Conservation (phyloP, 371 early-diverging fungal species). For the Syncephalastrum sp. region DNA sequence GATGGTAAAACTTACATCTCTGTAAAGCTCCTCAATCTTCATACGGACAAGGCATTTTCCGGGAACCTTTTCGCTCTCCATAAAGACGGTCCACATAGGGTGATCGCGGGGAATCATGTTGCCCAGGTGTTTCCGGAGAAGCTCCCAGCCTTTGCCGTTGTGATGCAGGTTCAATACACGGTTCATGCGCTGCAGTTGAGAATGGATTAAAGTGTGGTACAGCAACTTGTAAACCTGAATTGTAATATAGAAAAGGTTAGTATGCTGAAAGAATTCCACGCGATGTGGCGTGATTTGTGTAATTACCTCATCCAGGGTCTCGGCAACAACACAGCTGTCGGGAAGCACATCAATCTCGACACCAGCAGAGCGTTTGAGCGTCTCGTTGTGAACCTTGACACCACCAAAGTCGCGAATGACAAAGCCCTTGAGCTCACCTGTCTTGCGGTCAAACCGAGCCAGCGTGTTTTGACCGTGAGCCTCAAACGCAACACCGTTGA, state of each 20-base stretch:
- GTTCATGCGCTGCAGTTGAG: conserved; percentile 65
- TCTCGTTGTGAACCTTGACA: conserved; percentile 59
- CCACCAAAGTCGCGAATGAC: conserved; percentile 80
- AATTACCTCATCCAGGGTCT: conserved; percentile 48
- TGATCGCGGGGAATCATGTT: conserved; percentile 19
- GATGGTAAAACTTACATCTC: conserved; percentile 50
- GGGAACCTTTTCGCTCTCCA: conserved; percentile 41
- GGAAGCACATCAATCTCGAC: conserved; percentile 55
- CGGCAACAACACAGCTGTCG: conserved; percentile 56
- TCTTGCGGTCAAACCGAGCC: conserved; percentile 56
- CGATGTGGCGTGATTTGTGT: conserved; percentile 1
- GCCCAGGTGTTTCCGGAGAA: conserved; percentile 13
- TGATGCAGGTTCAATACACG: conserved; percentile 67
- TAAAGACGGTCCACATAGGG: conserved; percentile 49
- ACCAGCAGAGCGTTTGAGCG: conserved; percentile 45
- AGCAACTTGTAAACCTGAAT: conserved; percentile 51
- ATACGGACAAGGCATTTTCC: conserved; percentile 69
- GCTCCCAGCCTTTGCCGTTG: conserved; percentile 61
- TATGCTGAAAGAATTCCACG: too few relatives aligned
- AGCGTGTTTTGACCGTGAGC: conserved; percentile 73
- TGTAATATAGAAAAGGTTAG: neutral
- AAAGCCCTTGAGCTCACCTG: conserved; percentile 63
- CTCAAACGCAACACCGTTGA: conserved; percentile 73
- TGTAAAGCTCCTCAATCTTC: conserved; percentile 70
- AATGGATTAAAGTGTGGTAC: conserved; percentile 69